A percentile compares a stretch with the other conserved stretches of the same genome.
These are phyloP conservation scores for Gymnopus androsaceus DNA, from an alignment of 1,284 basidiomycete species.

Conservation along the genomic window DNA sequence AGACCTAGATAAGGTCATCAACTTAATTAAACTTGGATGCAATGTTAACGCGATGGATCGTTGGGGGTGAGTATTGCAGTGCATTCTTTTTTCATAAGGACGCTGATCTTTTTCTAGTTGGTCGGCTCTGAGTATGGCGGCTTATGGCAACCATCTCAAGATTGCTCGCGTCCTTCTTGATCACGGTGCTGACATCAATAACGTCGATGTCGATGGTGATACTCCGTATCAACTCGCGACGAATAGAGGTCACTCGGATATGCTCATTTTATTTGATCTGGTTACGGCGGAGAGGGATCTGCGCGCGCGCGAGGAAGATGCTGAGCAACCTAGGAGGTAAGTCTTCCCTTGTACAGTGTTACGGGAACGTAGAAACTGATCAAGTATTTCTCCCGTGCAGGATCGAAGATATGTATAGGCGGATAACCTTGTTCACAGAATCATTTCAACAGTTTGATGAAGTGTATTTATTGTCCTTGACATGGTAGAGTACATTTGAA, in stretches of 20 bases:
- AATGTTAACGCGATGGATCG: constrained; percentile 5
- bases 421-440: too few species aligned
- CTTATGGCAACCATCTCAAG: constrained; percentile 3
- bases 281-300: constrained; percentile 3
- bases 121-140: constrained; percentile 9
- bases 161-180: constrained; percentile 7
- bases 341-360: too few species aligned
- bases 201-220: constrained; percentile 9
- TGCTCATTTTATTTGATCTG: constrained; percentile 2
- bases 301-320: not conserved
- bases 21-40: not conserved
- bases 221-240: not conserved
- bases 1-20: not conserved
- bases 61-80: constrained; percentile 1
- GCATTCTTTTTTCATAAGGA: not conserved
- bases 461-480: too few species aligned
- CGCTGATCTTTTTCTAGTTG: not conserved
- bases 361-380: too few species aligned
- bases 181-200: not conserved
- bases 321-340: constrained; percentile 1
- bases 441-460: too few species aligned
- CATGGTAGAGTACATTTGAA: too few species aligned
- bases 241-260: constrained; percentile 6
- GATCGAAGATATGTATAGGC: too few species aligned
- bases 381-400: too few species aligned